Base-by-base conservation (phyloP, 768 basidiomycete species). In the Auricularia auricula-judae region DNA sequence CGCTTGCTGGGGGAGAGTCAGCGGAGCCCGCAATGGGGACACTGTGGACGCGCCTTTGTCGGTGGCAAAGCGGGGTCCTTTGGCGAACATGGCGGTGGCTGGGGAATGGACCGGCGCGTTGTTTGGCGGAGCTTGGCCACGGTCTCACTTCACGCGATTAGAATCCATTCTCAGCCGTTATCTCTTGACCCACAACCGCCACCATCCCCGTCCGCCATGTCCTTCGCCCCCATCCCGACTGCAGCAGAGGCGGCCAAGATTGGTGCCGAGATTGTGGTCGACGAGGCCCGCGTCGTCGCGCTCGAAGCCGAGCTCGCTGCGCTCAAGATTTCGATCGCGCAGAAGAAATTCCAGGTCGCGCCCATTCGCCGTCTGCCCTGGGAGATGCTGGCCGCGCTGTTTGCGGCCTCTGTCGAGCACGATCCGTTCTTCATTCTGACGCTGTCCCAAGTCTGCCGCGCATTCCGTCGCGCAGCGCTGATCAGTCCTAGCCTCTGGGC, bases 11-110 rank as follows among this genome's bases (percentile, higher is more conserved):
- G 64, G 42, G 43, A 36, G 2, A 44, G 68, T 70, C n/a, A 47
- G 64, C 23, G 4, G 21, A 8, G 33, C 43, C 59, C 36, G 12
- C 33, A 23, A 44, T 34, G 35, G 63, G 16, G 0, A 21, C 21
- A 69, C 12, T 56, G 42, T 56, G 10, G 60, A 64, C 69, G 51
- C 68, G 82, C 77, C 67, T 70, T 80, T 80, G 54, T 70, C 68
- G 35, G 74, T 74, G 12, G 76, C 71, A 69, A 83, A 83, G 23
- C 83, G 73, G 4, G 81, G 71, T 2, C 81, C 82, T 69, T 75
- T 81, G 43, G 79, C 73, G 66, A 84, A 84, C 76, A 80, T 81
- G 10, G 62, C 58, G 58, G 47, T 51, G 47, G 47, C 21, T 16
- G 47, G 18, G 16, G 47, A 18, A 51, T 18, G 47, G 21, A 51